phyloP scores from a whole-genome alignment of 23 red algal genomes.

The Gracilaria gracilis region DNA sequence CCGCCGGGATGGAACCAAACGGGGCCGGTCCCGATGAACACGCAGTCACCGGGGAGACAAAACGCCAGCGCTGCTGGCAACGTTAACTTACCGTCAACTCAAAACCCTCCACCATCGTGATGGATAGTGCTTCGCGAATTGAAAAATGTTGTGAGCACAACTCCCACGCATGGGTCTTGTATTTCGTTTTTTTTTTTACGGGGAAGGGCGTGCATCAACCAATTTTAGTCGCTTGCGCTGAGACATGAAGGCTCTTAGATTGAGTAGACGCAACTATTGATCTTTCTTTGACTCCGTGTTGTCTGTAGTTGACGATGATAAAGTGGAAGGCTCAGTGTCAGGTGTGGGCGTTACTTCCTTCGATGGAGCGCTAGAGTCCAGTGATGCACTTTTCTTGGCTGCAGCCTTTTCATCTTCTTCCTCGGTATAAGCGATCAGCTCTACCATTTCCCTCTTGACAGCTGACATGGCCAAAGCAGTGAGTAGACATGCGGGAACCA shows the following conservation, averaged over 20 bases:
- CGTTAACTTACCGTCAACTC: neutral
- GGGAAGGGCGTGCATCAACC: neutral
- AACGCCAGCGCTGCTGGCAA: neutral
- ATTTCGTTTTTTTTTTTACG: neutral
- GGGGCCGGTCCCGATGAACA: neutral
- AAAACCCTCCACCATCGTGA: neutral
- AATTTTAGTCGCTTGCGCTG: neutral
- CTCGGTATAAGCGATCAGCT: slow-evolving; percentile 77
- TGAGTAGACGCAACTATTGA: neutral
- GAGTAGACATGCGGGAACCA: slow-evolving; percentile 79
- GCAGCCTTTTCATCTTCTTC: slow-evolving; percentile 49
- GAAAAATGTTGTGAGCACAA: neutral
- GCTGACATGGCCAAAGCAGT: slow-evolving; percentile 64
- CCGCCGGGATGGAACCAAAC: neutral
- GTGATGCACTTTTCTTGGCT: neutral
- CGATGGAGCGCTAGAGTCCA: slow-evolving; percentile 1
- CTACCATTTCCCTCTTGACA: slow-evolving; percentile 53
- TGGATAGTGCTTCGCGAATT: neutral
- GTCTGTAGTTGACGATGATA: neutral
- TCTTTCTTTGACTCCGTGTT: slow-evolving; percentile 37
- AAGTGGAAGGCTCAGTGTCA: slow-evolving; percentile 16
- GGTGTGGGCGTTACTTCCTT: neutral
- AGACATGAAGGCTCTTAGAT: neutral
- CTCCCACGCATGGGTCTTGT: neutral
- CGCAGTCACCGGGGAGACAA: neutral